These are phyloP conservation scores for Puccinia horiana DNA, from an alignment of 1,284 basidiomycete genomes.

Conservation along the genomic window DNA sequence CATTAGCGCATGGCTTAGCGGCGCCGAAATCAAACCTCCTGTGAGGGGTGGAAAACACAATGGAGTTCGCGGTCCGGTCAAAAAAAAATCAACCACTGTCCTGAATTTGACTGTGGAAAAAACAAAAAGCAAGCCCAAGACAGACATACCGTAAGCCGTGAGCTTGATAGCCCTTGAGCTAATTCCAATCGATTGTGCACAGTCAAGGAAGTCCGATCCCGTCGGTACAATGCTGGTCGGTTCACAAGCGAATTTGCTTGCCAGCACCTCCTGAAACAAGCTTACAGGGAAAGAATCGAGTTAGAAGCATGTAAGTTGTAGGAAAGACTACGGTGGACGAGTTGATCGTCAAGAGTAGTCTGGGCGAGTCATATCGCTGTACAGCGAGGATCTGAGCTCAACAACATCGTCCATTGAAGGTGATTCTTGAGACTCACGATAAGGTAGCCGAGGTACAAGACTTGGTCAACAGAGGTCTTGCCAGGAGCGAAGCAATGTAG, in stretches of 20 bases:
- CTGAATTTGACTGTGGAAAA: constrained; percentile 69
- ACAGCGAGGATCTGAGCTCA: no score
- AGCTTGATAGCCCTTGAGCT: constrained; percentile 73
- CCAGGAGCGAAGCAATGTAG: constrained; percentile 24
- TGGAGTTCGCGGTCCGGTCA: constrained; percentile 74
- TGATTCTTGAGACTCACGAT: background rate
- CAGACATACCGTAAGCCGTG: constrained; percentile 79
- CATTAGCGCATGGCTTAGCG: constrained; percentile 18
- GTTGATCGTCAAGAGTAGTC: background rate
- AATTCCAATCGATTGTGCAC: constrained; percentile 66
- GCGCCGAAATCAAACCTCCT: constrained; percentile 41
- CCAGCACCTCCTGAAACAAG: constrained; percentile 78
- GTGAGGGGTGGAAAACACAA: constrained; percentile 57
- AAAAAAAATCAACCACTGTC: constrained; percentile 61
- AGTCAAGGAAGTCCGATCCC: constrained; percentile 64
- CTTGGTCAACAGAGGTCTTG: constrained; percentile 37
- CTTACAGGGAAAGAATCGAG: background rate
- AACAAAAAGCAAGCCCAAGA: constrained; percentile 69
- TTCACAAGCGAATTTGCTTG: constrained; percentile 68
- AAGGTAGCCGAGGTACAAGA: constrained; percentile 28
- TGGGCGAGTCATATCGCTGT: background rate
- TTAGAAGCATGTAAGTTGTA: background rate
- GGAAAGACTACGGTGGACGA: background rate
- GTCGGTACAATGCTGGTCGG: constrained; percentile 64
- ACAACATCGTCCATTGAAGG: background rate